A percentile compares a stretch with the other conserved stretches of the same genome.
Evolutionary conservation across 169 alveolate genomes (phyloP).

Genomic region (Plasmodium gaboni): DNA sequence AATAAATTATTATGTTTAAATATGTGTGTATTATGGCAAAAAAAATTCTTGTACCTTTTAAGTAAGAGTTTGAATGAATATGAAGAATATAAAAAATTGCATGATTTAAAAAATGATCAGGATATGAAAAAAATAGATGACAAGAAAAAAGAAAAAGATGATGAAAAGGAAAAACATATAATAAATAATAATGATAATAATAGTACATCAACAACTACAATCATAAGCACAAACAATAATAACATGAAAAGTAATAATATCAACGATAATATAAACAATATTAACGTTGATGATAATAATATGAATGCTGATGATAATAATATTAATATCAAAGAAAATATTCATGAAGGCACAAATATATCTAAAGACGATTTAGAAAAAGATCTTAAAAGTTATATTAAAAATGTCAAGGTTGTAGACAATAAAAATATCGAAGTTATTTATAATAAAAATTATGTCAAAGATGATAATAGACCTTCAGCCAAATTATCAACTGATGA

Average conservation of each 20-base stretch:
- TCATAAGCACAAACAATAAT: neutral
- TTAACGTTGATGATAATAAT: neutral
- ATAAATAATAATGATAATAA: neutral
- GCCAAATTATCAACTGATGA: constrained; percentile 64
- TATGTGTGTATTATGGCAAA: constrained; percentile 50
- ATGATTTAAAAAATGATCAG: constrained; percentile 3
- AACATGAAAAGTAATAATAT: neutral
- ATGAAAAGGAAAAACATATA: neutral
- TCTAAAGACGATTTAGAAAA: neutral
- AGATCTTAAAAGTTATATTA: constrained; percentile 47
- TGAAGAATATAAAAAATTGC: constrained; percentile 39
- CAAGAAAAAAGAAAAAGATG: neutral
- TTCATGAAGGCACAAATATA: neutral
- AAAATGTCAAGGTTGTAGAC: constrained; percentile 36
- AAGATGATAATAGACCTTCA: constrained; percentile 45
- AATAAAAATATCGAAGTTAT: constrained; percentile 49
- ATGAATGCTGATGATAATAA: neutral
- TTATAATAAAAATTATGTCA: constrained; percentile 19
- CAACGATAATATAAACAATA: neutral
- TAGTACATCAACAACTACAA: neutral
- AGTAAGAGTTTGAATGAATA: constrained; percentile 38
- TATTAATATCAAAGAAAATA: neutral
- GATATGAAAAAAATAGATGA: neutral
- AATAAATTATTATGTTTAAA: constrained; percentile 56
- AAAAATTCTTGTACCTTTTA: constrained; percentile 22